These are phyloP conservation scores for Eucalyptus marginata DNA, from an alignment of 345 rosid genomes.

Conservation along the genomic window DNA sequence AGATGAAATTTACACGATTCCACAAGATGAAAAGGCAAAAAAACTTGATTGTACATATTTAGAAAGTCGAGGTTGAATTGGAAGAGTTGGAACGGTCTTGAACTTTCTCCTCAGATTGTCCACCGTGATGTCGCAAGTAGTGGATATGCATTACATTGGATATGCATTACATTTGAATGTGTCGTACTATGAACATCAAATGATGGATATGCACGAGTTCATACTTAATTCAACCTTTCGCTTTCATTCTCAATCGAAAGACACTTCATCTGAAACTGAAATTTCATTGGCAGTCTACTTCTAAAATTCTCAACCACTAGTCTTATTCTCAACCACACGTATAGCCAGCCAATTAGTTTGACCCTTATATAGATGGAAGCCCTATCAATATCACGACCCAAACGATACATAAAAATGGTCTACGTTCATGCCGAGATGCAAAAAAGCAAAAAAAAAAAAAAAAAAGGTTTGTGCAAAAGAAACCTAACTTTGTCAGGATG, in stretches of 20 bases:
- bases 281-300: neutral
- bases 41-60: neutral
- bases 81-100: neutral
- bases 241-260: neutral
- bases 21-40: neutral
- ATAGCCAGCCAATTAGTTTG: neutral
- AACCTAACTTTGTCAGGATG: neutral
- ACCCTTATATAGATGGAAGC: neutral
- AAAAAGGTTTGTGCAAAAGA: neutral
- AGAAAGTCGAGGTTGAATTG: neutral
- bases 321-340: neutral
- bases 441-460: neutral
- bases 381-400: neutral
- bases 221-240: neutral
- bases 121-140: neutral
- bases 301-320: neutral
- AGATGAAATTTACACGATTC: neutral
- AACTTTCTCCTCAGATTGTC: neutral
- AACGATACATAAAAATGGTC: neutral
- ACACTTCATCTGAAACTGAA: neutral
- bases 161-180: neutral
- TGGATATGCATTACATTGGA: neutral
- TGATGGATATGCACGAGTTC: neutral
- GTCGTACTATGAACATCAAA: neutral
- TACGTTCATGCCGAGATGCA: neutral